Conservation (phyloP, 306 rosid genomes). For the Morella rubra region DNA sequence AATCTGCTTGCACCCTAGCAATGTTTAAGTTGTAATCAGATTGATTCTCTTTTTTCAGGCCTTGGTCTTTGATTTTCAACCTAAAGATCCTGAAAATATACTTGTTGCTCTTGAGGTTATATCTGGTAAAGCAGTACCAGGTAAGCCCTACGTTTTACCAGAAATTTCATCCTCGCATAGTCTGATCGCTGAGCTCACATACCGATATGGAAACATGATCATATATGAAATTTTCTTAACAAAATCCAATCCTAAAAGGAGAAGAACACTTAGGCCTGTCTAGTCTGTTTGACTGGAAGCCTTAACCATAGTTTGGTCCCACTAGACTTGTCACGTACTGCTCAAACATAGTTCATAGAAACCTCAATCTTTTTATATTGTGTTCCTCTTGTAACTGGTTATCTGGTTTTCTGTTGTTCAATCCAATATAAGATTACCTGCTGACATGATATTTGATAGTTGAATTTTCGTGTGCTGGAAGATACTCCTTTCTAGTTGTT, state of each 20-base stretch:
- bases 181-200: neutral
- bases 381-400: constrained; percentile 1
- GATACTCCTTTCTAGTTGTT: neutral
- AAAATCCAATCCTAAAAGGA: neutral
- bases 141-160: constrained; percentile 29
- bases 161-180: neutral
- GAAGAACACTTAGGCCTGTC: neutral
- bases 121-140: constrained; percentile 68
- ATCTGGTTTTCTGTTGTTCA: neutral
- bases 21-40: constrained; percentile 12
- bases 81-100: constrained; percentile 86
- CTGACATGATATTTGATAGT: neutral
- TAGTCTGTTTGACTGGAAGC: neutral
- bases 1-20: constrained; percentile 9
- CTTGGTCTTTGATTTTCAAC: constrained; percentile 90
- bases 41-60: constrained; percentile 46
- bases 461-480: neutral
- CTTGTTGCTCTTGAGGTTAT: constrained; percentile 67
- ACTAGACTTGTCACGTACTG: neutral
- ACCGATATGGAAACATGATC: neutral
- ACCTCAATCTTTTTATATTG: constrained; percentile 4
- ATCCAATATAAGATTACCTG: neutral
- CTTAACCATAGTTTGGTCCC: neutral
- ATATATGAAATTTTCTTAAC: neutral
- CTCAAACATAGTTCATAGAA: neutral